Base-by-base conservation (phyloP, 768 basidiomycete species). In the Coprinopsis sp. region DNA sequence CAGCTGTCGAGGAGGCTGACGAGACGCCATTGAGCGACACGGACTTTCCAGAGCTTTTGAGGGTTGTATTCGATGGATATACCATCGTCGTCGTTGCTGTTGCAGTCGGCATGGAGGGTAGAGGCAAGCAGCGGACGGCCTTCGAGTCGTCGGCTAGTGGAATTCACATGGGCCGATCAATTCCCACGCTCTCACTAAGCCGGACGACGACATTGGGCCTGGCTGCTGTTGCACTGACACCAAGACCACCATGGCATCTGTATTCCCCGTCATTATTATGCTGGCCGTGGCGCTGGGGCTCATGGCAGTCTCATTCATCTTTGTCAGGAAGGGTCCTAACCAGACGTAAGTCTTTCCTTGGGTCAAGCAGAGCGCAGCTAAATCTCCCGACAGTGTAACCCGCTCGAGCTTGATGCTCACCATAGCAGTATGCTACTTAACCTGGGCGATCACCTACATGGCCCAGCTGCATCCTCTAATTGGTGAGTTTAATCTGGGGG, bases 381-480 rank as follows among this genome's bases (percentile, higher is more conserved):
- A 21, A 22, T 23, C 25, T n/a, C 8, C 30, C 33, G 33, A n/a
- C 64, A 98, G 94, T 48, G 78, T 93, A 42, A 77, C 93, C 53
- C 86, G 94, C 54, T 87, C 91, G 2, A 77, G 76, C 51, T 60
- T 91, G 38, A 73, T 91, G 69, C 78, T 98, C 51, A 77, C 88
- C 2, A 65, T 97, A 14, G 71, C 80, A 3, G 85, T 78, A 46
- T 94, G 90, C 67, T 98, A 93, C 70, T 78, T 98, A 57, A 84
- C 97, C 82, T 98, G 94, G 94, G 86, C 86, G 70, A 81, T 95
- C 59, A 93, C 94, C n/a, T 98, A 95, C 67, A 75, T 96, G 62
- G 92, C 93, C 1, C 94, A 98, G 61, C 65, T 96, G 41, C 83
- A 97, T 60, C 94, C 94, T 29, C 75, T 98, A 41, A 82, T 95